A percentile compares a stretch with the other conserved stretches of the same genome.
Conservation (phyloP, 2,329 filamentous ascomycete genomes). For the Aspergillus niger region DNA sequence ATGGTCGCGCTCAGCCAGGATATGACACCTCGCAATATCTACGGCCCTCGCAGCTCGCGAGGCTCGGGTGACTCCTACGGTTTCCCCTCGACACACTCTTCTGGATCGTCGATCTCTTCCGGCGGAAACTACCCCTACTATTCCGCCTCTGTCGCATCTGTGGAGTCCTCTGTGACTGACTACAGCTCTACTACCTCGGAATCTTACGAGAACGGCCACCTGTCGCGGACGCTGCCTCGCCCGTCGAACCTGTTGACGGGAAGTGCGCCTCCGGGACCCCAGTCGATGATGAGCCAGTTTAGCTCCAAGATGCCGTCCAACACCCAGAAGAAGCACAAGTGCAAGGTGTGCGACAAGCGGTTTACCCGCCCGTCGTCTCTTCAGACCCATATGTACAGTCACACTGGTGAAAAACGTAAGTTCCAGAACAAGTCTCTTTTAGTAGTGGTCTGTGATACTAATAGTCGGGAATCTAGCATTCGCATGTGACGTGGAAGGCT, state of each 20-base stretch:
- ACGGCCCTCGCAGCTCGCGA: constrained; percentile 68
- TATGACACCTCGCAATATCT: constrained; percentile 82
- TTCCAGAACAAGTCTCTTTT: constrained; percentile 31
- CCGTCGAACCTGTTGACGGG: constrained; percentile 66
- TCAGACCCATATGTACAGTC: constrained; percentile 98
- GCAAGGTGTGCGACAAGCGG: constrained; percentile 97
- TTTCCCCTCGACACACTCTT: constrained; percentile 85
- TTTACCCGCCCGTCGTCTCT: constrained; percentile 93
- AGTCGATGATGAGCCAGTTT: constrained; percentile 99
- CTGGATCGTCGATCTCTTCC: constrained; percentile 89
- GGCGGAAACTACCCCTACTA: constrained; percentile 84
- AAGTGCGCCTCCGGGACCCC: constrained; percentile 76
- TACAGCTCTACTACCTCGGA: constrained; percentile 90
- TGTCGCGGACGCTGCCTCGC: constrained; percentile 79
- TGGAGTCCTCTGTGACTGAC: constrained; percentile 81
- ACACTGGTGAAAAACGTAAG: constrained; percentile 97
- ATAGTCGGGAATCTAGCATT: constrained; percentile 64
- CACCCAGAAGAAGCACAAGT: constrained; percentile 99
- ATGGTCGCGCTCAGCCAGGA: constrained; percentile 97
- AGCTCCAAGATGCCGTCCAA: constrained; percentile 94
- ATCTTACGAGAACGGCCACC: constrained; percentile 70
- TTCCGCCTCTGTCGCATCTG: constrained; percentile 69
- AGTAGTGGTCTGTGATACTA: constrained; percentile 18
- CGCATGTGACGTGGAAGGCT: constrained; percentile 90
- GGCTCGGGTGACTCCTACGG: constrained; percentile 85